phyloP scores from a whole-genome alignment of 805 yeast genomes.

The Myxozyma sirexii region DNA sequence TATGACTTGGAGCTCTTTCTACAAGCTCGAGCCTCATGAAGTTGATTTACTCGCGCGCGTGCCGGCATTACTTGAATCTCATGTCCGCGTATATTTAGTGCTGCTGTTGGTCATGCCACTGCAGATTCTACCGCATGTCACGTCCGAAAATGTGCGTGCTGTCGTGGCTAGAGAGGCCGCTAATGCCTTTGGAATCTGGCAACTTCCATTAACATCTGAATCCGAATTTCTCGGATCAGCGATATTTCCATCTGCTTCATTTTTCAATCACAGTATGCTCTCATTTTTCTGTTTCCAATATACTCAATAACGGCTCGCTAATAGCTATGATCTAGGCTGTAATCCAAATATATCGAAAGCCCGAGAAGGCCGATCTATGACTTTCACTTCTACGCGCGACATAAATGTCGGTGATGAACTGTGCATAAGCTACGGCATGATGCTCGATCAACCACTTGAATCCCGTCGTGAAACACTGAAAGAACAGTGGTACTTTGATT shows the following conservation, averaged over 20 bases:
- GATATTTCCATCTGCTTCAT: conserved; percentile 64
- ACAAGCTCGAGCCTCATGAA: conserved; percentile 26
- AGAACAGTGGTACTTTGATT: conserved; percentile 63
- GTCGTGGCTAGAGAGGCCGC: conserved; percentile 64
- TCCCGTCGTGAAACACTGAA: conserved; percentile 49
- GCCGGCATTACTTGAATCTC: conserved; percentile 25
- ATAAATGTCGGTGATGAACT: conserved; percentile 53
- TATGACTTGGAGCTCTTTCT: conserved; percentile 10
- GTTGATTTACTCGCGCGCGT: conserved; percentile 15
- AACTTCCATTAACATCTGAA: conserved; percentile 44
- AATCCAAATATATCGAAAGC: conserved; percentile 55
- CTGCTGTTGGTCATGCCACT: conserved; percentile 19
- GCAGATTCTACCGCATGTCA: conserved; percentile 41
- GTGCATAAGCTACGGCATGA: conserved; percentile 64
- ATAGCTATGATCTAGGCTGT: too few species aligned
- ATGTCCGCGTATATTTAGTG: conserved; percentile 23
- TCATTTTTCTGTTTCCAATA: background rate
- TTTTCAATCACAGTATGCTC: conserved; percentile 58
- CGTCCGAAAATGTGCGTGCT: conserved; percentile 48
- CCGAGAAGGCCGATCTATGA: conserved; percentile 47
- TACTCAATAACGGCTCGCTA: too few species aligned
- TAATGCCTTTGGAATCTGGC: conserved; percentile 73
- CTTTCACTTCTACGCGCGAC: conserved; percentile 49
- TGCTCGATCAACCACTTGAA: conserved; percentile 46
- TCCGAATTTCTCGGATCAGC: conserved; percentile 62